phyloP scores from a whole-genome alignment of 192 early-diverging fungal genomes.

The Backusella australiensis region DNA sequence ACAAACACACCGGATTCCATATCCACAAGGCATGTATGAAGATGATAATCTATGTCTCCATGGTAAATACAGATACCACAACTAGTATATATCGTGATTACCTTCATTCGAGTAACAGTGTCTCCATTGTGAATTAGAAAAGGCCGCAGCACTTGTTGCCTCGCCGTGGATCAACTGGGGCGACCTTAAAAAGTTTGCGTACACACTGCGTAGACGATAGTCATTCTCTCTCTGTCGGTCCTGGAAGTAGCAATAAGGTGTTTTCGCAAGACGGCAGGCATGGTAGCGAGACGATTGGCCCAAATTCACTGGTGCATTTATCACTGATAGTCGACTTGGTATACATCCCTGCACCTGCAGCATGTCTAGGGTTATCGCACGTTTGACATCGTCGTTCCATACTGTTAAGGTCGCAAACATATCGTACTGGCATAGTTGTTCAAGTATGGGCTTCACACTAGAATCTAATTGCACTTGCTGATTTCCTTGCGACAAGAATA shows the following conservation, averaged over 20 bases:
- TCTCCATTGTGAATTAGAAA: constrained; percentile 49
- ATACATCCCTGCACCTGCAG: constrained; percentile 34
- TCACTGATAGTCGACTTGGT: constrained; percentile 38
- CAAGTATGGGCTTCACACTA: constrained; percentile 43
- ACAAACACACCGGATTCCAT: constrained; percentile 49
- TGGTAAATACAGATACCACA: not conserved
- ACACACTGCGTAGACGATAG: constrained; percentile 45
- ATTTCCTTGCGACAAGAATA: constrained; percentile 17
- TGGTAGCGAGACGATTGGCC: constrained; percentile 54
- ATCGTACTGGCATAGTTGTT: constrained; percentile 49
- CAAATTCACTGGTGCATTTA: constrained; percentile 48
- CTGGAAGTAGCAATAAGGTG: constrained; percentile 59
- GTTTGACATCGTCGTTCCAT: constrained; percentile 52
- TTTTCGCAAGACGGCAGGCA: constrained; percentile 52
- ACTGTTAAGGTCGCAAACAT: constrained; percentile 56
- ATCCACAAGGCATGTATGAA: constrained; percentile 53
- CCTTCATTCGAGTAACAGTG: constrained; percentile 57
- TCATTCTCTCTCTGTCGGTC: constrained; percentile 24
- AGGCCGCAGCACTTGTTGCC: constrained; percentile 42
- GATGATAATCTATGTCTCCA: constrained; percentile 34
- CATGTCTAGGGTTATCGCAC: constrained; percentile 27
- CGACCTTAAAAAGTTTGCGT: constrained; percentile 55
- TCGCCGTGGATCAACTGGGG: constrained; percentile 54
- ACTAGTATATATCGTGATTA: constrained; percentile 7
- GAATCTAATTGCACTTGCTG: constrained; percentile 28